A percentile compares a stretch with the other conserved stretches of the same genome.
phyloP scores from a whole-genome alignment of 1,139 yeast genomes.

The Yamadazyma triangularis region DNA sequence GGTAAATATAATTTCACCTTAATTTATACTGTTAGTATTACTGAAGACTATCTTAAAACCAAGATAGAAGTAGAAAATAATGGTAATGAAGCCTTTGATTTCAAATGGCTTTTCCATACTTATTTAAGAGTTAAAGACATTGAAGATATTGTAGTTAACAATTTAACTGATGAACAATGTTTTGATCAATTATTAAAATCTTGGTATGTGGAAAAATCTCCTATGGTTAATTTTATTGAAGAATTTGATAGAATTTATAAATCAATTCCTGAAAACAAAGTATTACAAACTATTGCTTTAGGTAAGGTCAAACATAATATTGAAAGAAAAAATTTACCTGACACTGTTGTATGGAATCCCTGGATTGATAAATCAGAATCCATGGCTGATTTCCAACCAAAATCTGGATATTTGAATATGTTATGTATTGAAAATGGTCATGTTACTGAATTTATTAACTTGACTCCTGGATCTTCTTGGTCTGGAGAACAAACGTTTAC shows the following conservation, averaged over 20 bases:
- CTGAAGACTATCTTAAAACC: constrained; percentile 53
- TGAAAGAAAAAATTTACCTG: constrained; percentile 65
- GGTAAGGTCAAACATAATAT: constrained; percentile 70
- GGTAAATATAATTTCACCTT: constrained; percentile 68
- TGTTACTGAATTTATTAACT: constrained; percentile 60
- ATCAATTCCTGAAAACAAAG: constrained; percentile 49
- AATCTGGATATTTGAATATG: constrained; percentile 78
- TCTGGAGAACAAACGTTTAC: constrained; percentile 30
- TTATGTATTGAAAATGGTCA: constrained; percentile 93
- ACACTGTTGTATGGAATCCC: constrained; percentile 97
- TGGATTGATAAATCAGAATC: constrained; percentile 78
- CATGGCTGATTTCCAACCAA: constrained; percentile 87
- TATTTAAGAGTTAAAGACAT: constrained; percentile 74
- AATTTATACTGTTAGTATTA: constrained; percentile 61
- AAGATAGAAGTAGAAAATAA: constrained; percentile 71
- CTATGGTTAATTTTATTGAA: constrained; percentile 66
- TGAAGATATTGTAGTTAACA: constrained; percentile 70
- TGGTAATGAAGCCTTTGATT: constrained; percentile 62
- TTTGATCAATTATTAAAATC: constrained; percentile 69
- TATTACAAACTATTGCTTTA: constrained; percentile 59
- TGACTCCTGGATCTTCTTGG: constrained; percentile 73
- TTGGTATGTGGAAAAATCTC: constrained; percentile 64
- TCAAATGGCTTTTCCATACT: constrained; percentile 96
- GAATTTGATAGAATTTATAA: constrained; percentile 85
- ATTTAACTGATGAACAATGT: constrained; percentile 66